Evolutionary conservation across 176 grass and related monocot species (phyloP).

Genomic region (Saccharum spontaneum): DNA sequence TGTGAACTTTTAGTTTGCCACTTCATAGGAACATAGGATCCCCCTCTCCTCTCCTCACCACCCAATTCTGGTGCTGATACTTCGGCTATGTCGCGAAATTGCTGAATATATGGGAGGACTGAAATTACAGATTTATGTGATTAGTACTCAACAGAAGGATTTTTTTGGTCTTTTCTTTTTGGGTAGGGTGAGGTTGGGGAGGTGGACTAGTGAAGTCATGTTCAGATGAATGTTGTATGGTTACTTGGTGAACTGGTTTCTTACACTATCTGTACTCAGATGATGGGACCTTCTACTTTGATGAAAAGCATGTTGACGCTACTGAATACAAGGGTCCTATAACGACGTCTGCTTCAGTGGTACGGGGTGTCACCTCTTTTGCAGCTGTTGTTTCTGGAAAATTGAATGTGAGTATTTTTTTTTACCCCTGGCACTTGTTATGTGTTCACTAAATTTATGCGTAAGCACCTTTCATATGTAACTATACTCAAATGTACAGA

Average conservation of each 20-base stretch:
- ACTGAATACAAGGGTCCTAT: conserved; percentile 85
- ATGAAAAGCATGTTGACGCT: conserved; percentile 88
- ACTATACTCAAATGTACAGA: conserved; percentile 53
- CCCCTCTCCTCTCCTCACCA: background rate
- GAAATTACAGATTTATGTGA: background rate
- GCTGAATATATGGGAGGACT: background rate
- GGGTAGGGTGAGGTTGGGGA: background rate
- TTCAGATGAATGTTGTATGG: background rate
- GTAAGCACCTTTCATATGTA: conserved; percentile 17
- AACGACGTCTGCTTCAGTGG: conserved; percentile 83
- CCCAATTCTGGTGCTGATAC: background rate
- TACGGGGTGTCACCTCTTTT: conserved; percentile 71
- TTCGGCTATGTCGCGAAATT: background rate
- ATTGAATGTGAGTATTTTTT: conserved; percentile 60
- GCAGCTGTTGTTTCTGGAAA: conserved; percentile 69
- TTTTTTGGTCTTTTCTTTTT: background rate
- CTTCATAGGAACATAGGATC: background rate
- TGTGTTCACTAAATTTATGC: conserved; percentile 24
- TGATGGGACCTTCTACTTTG: conserved; percentile 90
- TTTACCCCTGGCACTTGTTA: background rate
- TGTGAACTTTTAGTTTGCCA: background rate
- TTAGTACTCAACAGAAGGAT: background rate
- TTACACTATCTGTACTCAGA: conserved; percentile 47
- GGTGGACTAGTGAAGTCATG: background rate
- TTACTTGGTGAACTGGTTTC: background rate